Conservation (phyloP, 805 yeast genomes). For the Spathaspora boniae region DNA sequence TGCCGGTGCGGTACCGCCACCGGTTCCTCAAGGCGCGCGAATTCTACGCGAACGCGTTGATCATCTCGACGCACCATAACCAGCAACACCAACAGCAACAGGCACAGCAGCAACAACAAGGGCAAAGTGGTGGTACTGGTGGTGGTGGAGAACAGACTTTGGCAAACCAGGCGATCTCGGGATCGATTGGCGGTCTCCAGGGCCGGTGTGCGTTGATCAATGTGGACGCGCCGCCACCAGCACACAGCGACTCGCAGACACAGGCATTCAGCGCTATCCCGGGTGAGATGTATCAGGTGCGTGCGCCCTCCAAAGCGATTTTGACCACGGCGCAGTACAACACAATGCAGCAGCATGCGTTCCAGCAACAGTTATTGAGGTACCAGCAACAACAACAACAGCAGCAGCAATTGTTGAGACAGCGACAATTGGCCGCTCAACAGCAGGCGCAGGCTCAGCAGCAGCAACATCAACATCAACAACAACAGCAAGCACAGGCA, state of each 20-base stretch:
- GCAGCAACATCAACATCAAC: constrained; percentile 3
- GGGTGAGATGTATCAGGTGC: constrained; percentile 48
- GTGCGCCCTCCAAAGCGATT: constrained; percentile 45
- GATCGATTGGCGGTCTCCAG: constrained; percentile 66
- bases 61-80: constrained; percentile 56
- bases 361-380: constrained; percentile 41
- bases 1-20: constrained; percentile 69
- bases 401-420: constrained; percentile 32
- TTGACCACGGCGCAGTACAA: constrained; percentile 40
- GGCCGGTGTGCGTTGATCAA: constrained; percentile 78
- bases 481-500: constrained; percentile 1
- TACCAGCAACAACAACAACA: constrained; percentile 37
- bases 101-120: constrained; percentile 8
- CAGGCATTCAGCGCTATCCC: constrained; percentile 55
- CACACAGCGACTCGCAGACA: constrained; percentile 23
- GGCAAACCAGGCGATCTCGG: constrained; percentile 46
- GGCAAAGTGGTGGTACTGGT: constrained; percentile 3
- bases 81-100: constrained; percentile 24
- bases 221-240: constrained; percentile 41
- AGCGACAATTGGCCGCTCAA: constrained; percentile 21
- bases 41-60: constrained; percentile 83
- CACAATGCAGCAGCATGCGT: constrained; percentile 39
- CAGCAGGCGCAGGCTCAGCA: constrained; percentile 11
- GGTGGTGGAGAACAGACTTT: constrained; percentile 22
- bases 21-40: constrained; percentile 86